A percentile compares a stretch with the other conserved stretches of the same genome.
Evolutionary conservation across 495 filamentous ascomycete genomes (phyloP).

Genomic region (Podospora appendiculata): DNA sequence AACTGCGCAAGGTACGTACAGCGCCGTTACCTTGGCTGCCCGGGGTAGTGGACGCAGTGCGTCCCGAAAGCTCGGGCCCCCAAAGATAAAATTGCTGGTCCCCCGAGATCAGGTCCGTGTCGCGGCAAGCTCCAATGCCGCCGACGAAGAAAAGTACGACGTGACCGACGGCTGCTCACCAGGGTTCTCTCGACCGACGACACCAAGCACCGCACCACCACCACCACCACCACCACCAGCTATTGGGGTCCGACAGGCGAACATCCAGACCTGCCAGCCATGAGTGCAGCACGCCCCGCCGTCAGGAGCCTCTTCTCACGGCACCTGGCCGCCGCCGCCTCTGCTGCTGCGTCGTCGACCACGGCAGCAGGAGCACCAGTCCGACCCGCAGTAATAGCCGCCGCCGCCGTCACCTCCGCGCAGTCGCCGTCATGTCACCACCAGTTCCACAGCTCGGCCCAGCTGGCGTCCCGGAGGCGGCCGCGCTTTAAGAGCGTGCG

Average conservation of each 20-base stretch:
- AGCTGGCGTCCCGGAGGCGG: conserved; percentile 27
- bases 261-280: conserved; percentile 13
- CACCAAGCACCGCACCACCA: too few relatives aligned
- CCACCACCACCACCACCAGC: neutral
- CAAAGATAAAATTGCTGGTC: conserved; percentile 5
- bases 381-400: neutral
- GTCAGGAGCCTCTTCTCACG: conserved; percentile 26
- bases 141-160: neutral
- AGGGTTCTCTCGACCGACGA: neutral
- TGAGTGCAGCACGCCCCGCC: conserved; percentile 27
- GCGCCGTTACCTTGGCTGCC: neutral
- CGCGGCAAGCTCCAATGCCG: neutral
- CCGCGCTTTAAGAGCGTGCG: conserved; percentile 36
- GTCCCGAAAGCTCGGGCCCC: conserved; percentile 3
- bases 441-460: conserved; percentile 38
- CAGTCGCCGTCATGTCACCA: conserved; percentile 15
- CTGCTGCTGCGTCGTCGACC: conserved; percentile 2
- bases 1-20: neutral
- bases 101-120: neutral
- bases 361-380: neutral
- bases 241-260: conserved; percentile 6
- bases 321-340: conserved; percentile 12
- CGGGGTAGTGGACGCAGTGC: too few relatives aligned
- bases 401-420: conserved; percentile 1
- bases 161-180: neutral